Evolutionary conservation across 108 stramenopile species (phyloP).

Genomic region (Nitzschia palea): DNA sequence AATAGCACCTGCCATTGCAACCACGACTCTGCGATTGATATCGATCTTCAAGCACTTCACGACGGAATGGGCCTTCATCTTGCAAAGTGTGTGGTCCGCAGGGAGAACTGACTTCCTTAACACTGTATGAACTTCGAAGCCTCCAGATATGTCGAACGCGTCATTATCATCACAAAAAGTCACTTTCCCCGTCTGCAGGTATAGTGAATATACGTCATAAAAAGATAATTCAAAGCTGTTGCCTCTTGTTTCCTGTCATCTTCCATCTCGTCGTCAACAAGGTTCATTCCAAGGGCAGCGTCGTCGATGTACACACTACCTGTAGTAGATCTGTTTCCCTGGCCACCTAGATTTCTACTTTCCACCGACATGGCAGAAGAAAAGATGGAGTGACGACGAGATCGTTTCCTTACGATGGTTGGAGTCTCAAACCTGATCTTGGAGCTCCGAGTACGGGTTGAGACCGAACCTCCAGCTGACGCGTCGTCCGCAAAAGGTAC

Average conservation of each 20-base stretch:
- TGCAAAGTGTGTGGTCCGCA: conserved; percentile 55
- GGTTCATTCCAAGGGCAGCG: not conserved
- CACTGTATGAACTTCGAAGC: conserved; percentile 29
- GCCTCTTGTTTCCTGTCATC: conserved; percentile 12
- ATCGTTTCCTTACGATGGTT: not conserved
- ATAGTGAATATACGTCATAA: conserved; percentile 56
- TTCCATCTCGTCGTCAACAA: conserved; percentile 6
- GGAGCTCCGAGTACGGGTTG: not conserved
- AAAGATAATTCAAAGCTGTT: conserved; percentile 28
- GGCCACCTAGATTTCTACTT: conserved; percentile 6
- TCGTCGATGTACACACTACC: conserved; percentile 28
- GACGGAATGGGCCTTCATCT: conserved; percentile 24
- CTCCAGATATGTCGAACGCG: conserved; percentile 19
- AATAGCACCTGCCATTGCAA: not conserved
- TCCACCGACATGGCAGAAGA: conserved; percentile 32
- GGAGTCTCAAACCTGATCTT: conserved; percentile 6
- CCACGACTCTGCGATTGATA: conserved; percentile 20
- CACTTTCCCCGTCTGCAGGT: conserved; percentile 24
- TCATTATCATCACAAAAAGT: conserved; percentile 13
- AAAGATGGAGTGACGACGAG: conserved; percentile 2
- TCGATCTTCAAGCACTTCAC: conserved; percentile 16
- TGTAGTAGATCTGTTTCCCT: conserved; percentile 12
- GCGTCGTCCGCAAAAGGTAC: no score
- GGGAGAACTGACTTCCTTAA: conserved; percentile 63
- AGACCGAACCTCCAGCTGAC: conserved; percentile 13